Conservation (phyloP, 2,329 filamentous ascomycete genomes). For the Seiridium cupressi region DNA sequence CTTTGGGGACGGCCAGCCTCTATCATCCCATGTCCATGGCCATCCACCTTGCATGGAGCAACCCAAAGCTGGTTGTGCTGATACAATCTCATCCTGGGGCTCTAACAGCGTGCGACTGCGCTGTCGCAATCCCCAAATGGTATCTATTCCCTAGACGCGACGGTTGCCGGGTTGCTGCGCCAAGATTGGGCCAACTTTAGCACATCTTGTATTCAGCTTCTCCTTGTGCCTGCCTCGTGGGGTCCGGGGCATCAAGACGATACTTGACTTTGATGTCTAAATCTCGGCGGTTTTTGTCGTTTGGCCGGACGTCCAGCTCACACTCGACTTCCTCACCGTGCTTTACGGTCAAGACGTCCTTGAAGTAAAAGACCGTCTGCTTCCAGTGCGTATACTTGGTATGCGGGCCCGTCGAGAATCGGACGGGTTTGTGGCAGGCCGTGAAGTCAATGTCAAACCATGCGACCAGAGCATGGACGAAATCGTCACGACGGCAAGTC, state of each 20-base stretch:
- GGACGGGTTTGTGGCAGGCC: constrained; percentile 95
- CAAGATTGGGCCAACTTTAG: constrained; percentile 31
- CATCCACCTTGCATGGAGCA: too few relatives aligned
- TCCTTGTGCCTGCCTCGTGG: constrained; percentile 66
- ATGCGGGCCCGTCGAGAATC: constrained; percentile 95
- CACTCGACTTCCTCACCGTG: constrained; percentile 78
- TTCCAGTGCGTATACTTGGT: constrained; percentile 99
- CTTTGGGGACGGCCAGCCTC: too few relatives aligned
- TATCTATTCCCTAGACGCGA: too few relatives aligned
- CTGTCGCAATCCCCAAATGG: too few relatives aligned
- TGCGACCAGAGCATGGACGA: constrained; percentile 91
- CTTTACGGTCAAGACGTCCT: constrained; percentile 89
- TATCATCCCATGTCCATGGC: too few relatives aligned
- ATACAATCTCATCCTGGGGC: too few relatives aligned
- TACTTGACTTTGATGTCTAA: constrained; percentile 89
- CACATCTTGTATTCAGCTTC: constrained; percentile 79
- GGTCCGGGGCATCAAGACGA: constrained; percentile 73
- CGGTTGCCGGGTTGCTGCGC: too few relatives aligned
- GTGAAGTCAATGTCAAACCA: constrained; percentile 99
- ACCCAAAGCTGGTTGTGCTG: too few relatives aligned
- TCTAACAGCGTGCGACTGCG: too few relatives aligned
- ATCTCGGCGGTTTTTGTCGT: constrained; percentile 90
- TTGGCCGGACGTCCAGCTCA: constrained; percentile 78
- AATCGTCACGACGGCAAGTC: constrained; percentile 80
- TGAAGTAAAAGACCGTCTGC: constrained; percentile 97